Evolutionary conservation across 352 stramenopile genomes (phyloP), one percentile per base, ranked within the genome.

Genomic region (Elongisporangium prolatum): DNA sequence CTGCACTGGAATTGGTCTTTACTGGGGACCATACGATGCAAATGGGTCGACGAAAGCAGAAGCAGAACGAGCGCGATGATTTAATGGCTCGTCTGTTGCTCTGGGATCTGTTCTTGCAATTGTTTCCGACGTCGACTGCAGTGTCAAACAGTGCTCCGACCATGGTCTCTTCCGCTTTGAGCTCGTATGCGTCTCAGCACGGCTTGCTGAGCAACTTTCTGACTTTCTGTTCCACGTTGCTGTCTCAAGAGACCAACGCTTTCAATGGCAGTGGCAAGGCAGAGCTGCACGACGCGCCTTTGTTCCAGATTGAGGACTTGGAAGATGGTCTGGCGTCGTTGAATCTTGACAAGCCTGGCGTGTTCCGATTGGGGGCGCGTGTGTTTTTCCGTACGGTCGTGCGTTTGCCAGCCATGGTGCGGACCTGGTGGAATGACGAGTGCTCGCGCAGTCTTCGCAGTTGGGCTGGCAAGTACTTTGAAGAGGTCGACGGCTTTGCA

Each of bases 361-460:
- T 90, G 24, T 82, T 82, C 57, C 56, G 71, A 10, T 54, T 95
- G 24, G 79, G 65, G 0, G 85, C 79, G 24, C 76, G 68, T 17
- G 80, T 90, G 20, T 91, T 95, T 52, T 93, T 93, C 71, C 82
- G 81, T 28, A 95, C 86, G 17, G 84, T 91, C 7, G 58, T 91
- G 61, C 80, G 80, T 4, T 64, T 97, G 13, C 88, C 89, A 21
- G 84, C 88, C 8, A 91, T 97, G 71, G 86, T 95, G 52, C 86
- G 89, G 22, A 80, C 86, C 13, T 97, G 89, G 88, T 97, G 88
- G 88, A 95, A 95, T 37, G 88, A 97, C 53, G 82, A 93, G 21
- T 97, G 89, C 65, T 84, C 74, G 7, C 78, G 88, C 20, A 88
- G 78, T 21, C 69, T 88, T 13, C 79, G 84, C 49, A 90, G 75